Evolutionary conservation across 1,139 yeast species (phyloP), one percentile per base, ranked within the genome.

Genomic region (Geotrichum candidum): DNA sequence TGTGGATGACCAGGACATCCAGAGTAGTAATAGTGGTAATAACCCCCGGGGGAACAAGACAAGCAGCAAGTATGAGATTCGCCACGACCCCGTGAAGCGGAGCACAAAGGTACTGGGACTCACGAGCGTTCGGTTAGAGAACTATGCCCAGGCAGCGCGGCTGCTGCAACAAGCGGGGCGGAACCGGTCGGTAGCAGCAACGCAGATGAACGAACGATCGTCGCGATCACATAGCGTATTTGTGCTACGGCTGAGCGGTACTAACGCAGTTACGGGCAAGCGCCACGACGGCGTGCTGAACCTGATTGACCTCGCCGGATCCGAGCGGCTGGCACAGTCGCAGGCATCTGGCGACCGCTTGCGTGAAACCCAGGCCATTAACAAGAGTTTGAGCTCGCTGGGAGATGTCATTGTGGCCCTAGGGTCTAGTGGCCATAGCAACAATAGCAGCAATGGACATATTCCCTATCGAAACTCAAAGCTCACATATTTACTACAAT

Each of bases 401-500:
- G 97, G 97, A 0, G 97, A 92, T 74, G 99, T 95, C 1, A 91
- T 94, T 6, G 80, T 84, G 66, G 86, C 96, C 0, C 78, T 95
- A 56, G 86, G 61, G 45, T 41, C 22, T n/a, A 41, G 11, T 38
- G 10, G 22, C 11, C 13, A 2, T 11, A 22, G 5, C 48, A n/a
- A 65, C 23, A 25, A 25, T 25, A 63, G 68, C 41, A 66, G 71
- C 63, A 68, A 68, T 31, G 59, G 66, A 7, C 86, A 84, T 65
- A 73, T 83, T 15, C 88, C 88, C 0, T 84, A 81, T 70, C 73
- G 88, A 61, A 83, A 84, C 70, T 80, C 86, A 35, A 81, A 63
- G 73, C 78, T 94, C 68, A 94, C 99, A 0, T 90, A 89, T 70
- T 76, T 92, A 22, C 77, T 94, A 65, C 95, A 91, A 69, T 85